Base-by-base conservation (phyloP, 2,329 filamentous ascomycete genomes). In the Nemania sp. region DNA sequence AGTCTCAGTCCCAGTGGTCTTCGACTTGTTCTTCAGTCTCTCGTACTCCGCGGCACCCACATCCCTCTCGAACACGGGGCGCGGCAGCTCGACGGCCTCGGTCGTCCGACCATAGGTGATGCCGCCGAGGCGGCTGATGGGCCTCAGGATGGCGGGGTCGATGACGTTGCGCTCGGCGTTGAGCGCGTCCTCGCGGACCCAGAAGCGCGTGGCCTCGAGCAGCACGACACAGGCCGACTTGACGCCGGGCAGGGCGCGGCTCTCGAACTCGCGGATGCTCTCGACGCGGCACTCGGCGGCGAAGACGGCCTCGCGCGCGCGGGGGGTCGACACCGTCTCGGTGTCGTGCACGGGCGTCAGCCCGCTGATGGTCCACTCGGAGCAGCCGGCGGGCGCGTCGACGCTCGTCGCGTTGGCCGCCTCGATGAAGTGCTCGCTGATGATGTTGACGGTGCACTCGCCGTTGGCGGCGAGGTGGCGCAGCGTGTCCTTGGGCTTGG, bases 391-490 rank as follows among this genome's bases (percentile, higher is more conserved):
- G 0, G 93, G 93, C 0, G 91, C 85, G 74, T 97, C 91, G 69
- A 96, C 86, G 49, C 83, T 83, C 2, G 89, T 85, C n/a, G 87
- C 81, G 75, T 97, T 97, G 49, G 92, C 93, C 0, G 93, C 93
- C 79, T 97, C 93, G 71, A 95, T 72, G 72, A 88, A 96, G 72
- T 88, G 84, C 78, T 97, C 92, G 9, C 84, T 87, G 71, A 97
- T 90, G 71, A 97, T 90, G 78, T 95, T 97, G 78, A 97, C 88
- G 59, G 87, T 86, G 76, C 90, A 94, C 78, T 97, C 91, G 47
- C 82, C 78, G 0, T 83, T 87, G 39, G 89, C 89, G 9, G 83
- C 70, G 58, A 97, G 78, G 73, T 96, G 96, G 68, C 80, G 81
- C 55, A 96, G 79, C 39, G 89, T 88, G 75, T 97, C 93, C 76